phyloP scores from a whole-genome alignment of 176 grass and related monocot genomes.

The Avena insularis region DNA sequence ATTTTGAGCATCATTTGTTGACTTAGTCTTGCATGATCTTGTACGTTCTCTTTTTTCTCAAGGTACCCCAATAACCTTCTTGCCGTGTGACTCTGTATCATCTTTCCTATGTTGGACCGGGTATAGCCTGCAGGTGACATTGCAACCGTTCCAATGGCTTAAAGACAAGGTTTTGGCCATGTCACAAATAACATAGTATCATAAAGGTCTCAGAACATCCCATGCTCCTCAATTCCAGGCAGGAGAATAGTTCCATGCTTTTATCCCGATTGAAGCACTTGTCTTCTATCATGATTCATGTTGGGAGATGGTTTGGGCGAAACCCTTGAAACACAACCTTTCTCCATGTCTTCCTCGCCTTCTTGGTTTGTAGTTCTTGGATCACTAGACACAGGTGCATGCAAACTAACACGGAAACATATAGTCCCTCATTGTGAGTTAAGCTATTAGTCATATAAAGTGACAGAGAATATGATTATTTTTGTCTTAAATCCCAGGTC shows the following conservation, averaged over 20 bases:
- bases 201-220: not conserved
- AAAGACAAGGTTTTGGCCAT: conserved; percentile 10
- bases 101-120: not conserved
- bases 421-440: not conserved
- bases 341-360: conserved; percentile 10
- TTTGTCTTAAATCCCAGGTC: not conserved
- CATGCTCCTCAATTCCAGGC: conserved; percentile 21
- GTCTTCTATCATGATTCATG: conserved; percentile 28
- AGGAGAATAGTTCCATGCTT: conserved; percentile 29
- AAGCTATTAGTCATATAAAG: not conserved
- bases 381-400: not conserved
- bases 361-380: conserved; percentile 27
- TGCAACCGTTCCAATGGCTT: not conserved
- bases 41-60: not conserved
- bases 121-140: not conserved
- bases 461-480: not conserved
- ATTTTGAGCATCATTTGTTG: not conserved
- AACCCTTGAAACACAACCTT: conserved; percentile 28
- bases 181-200: not conserved
- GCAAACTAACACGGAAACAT: not conserved
- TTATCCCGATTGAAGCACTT: conserved; percentile 22
- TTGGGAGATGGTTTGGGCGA: conserved; percentile 11
- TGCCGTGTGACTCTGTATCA: not conserved
- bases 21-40: not conserved
- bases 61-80: not conserved